Evolutionary conservation across 305 asterid species (phyloP), one percentile per base, ranked within the genome.

Genomic region (Plantago coronopus): DNA sequence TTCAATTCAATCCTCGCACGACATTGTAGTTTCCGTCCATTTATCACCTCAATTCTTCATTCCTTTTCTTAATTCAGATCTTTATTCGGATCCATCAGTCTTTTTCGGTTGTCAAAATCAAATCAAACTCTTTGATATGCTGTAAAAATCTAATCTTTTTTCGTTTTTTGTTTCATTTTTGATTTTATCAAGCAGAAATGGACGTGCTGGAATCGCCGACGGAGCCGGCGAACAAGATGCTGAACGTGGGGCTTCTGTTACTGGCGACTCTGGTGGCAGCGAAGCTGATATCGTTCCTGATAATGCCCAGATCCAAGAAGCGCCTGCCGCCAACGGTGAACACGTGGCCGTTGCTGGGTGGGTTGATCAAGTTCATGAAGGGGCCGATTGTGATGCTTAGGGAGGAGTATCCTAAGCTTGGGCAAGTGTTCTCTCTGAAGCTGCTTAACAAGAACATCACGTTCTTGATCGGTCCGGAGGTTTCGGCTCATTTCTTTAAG

Each of bases 381-480:
- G 98, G 98, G 2, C 98, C 98, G 17, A 68, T 91, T 31, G 87
- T 88, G 69, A 82, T 91, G 96, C 80, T 91, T 27, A 75, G 81
- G 60, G 89, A 91, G 67, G 98, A 91, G 84, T 91, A 91, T 63
- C 88, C 88, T 4, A 91, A 86, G 85, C 88, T 88, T 15, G 98
- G 96, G 37, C 80, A 94, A 49, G 98, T 91, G 67, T 91, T 91
- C 77, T 83, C 97, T n/a, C 81, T 86, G 62, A 78, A 73, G 57
- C 62, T 93, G 62, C 76, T 89, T 23, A 83, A 81, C 71, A 91
- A 81, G 84, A 86, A 80, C 50, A 85, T 93, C 56, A 91, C 97
- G 0, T 89, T 91, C 84, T 72, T 91, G 69, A 89, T 91, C 15
- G 96, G 98, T 2, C 98, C 98, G 1, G 96, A 91, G 60, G 98